A percentile compares a stretch with the other conserved stretches of the same genome.
These are phyloP conservation scores for Colletotrichum zoysiae DNA, from an alignment of 2,329 filamentous ascomycete species.

Conservation along the genomic window DNA sequence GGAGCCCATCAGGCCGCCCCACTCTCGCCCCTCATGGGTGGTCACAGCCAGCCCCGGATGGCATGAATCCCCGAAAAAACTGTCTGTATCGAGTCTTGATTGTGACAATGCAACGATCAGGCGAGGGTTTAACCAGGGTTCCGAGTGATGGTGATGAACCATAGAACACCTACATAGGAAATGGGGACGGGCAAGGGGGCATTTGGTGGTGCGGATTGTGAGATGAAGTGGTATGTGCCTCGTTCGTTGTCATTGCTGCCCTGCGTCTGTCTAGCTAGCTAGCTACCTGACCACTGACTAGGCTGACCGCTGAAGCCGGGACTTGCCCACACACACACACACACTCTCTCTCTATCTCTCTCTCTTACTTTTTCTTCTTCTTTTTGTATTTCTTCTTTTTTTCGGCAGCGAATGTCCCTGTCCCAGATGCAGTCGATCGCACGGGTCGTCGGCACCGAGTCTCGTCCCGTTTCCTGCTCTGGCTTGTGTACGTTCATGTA, in stretches of 20 bases:
- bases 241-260: conserved; percentile 8
- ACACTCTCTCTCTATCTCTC: neutral
- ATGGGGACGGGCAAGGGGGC: neutral
- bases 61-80: neutral
- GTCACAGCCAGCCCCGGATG: neutral
- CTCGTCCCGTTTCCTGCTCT: neutral
- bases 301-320: conserved; percentile 2
- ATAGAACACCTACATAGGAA: neutral
- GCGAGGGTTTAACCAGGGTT: conserved; percentile 11
- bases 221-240: conserved; percentile 10
- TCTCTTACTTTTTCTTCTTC: too few relatives aligned
- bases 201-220: neutral
- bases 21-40: neutral
- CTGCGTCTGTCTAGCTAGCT: neutral
- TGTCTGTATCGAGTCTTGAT: neutral
- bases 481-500: conserved; percentile 3
- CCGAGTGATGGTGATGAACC: neutral
- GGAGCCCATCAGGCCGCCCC: neutral
- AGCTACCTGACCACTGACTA: conserved; percentile 19
- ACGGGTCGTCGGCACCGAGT: conserved; percentile 10
- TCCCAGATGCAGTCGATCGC: neutral
- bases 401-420: conserved; percentile 6
- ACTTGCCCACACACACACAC: neutral
- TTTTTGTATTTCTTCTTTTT: neutral
- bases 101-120: conserved; percentile 15